Evolutionary conservation across 352 stramenopile genomes (phyloP).

Genomic region (Globisporangium nodosum): DNA sequence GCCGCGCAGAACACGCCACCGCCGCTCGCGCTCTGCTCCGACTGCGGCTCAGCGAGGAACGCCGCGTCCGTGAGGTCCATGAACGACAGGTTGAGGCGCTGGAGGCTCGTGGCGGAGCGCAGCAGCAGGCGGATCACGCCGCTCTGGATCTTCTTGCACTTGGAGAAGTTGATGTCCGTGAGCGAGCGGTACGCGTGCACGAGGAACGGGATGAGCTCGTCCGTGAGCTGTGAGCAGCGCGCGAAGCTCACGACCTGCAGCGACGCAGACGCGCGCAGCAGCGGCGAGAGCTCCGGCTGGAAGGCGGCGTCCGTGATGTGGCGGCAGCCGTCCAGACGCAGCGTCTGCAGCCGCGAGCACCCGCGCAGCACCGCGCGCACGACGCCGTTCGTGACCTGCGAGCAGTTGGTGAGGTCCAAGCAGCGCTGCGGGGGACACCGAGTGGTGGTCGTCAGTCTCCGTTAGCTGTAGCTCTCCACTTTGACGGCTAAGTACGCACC

Average conservation of each 20-base stretch:
- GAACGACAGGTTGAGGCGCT: slow-evolving; percentile 79
- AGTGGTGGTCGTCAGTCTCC: neutral
- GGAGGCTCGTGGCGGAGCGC: slow-evolving; percentile 43
- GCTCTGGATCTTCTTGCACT: slow-evolving; percentile 80
- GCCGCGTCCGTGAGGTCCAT: slow-evolving; percentile 71
- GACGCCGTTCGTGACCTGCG: slow-evolving; percentile 85
- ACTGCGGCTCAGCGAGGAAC: slow-evolving; percentile 37
- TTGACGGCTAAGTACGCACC: slow-evolving; percentile 22
- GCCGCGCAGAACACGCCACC: slow-evolving; percentile 39
- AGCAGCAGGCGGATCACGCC: slow-evolving; percentile 69
- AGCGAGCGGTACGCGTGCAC: slow-evolving; percentile 73
- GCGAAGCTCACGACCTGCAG: slow-evolving; percentile 76
- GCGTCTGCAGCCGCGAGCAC: slow-evolving; percentile 64
- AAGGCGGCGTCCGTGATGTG: slow-evolving; percentile 87
- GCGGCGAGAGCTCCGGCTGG: slow-evolving; percentile 73
- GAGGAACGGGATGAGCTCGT: slow-evolving; percentile 71
- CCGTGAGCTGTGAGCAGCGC: slow-evolving; percentile 77
- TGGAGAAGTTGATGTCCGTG: slow-evolving; percentile 73
- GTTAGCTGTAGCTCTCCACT: neutral
- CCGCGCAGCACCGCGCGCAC: slow-evolving; percentile 75
- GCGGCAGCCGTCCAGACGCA: slow-evolving; percentile 80
- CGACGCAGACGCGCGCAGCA: slow-evolving; percentile 66
- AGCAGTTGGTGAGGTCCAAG: slow-evolving; percentile 78
- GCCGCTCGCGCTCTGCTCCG: slow-evolving; percentile 20
- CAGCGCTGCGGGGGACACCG: slow-evolving; percentile 37